Conservation (phyloP, 1,284 basidiomycete genomes). For the Rhodotorula glutinis region DNA sequence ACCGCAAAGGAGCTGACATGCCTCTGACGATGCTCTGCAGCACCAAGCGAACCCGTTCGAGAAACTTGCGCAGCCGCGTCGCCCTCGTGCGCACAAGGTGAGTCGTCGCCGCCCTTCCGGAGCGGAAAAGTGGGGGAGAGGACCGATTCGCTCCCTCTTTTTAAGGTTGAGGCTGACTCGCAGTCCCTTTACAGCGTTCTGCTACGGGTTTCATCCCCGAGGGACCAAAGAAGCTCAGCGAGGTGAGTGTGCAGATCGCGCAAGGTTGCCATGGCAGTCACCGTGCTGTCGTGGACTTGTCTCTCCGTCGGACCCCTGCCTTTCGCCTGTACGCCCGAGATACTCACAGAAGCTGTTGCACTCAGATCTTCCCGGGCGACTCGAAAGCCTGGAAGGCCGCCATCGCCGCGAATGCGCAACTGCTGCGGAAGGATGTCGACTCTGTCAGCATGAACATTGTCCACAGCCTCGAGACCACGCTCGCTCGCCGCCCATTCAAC, state of each 20-base stretch:
- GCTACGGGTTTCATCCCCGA: slow-evolving; percentile 36
- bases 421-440: slow-evolving; percentile 10
- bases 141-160: too few species aligned
- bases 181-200: slow-evolving; percentile 6
- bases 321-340: too few species aligned
- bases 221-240: slow-evolving; percentile 28
- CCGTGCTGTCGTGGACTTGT: too few species aligned
- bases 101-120: background rate
- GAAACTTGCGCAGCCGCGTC: slow-evolving; percentile 4
- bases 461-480: slow-evolving; percentile 75
- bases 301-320: background rate
- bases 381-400: slow-evolving; percentile 38
- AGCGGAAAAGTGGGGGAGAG: background rate
- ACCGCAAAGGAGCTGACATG: background rate
- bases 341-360: background rate
- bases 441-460: slow-evolving; percentile 54
- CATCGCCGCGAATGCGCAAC: slow-evolving; percentile 21
- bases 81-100: slow-evolving; percentile 19
- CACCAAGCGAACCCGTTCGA: slow-evolving; percentile 24
- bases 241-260: slow-evolving; percentile 7
- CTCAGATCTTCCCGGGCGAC: slow-evolving; percentile 41
- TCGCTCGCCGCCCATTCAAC: slow-evolving; percentile 83
- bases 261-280: too few species aligned
- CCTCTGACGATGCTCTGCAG: background rate
- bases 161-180: too few species aligned